These are phyloP conservation scores for Sporothrix globosa DNA, from an alignment of 2,329 filamentous ascomycete genomes.

Conservation along the genomic window DNA sequence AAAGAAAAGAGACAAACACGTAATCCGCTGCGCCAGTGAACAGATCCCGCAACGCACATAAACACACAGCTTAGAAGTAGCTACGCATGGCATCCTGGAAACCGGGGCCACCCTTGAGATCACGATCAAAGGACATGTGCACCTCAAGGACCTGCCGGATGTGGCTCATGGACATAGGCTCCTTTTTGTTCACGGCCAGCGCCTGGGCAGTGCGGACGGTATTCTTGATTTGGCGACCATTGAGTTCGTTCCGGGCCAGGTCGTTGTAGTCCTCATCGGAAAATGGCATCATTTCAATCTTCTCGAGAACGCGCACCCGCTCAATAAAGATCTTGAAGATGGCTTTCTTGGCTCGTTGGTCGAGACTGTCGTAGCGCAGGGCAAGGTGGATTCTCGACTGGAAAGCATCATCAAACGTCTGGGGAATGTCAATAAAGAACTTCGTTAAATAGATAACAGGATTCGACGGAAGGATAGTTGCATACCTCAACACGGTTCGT, in stretches of 20 bases:
- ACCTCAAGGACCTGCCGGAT: conserved; percentile 83
- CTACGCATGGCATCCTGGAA: conserved; percentile 84
- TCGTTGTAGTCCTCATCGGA: conserved; percentile 67
- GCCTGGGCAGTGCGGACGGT: conserved; percentile 81
- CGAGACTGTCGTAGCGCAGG: conserved; percentile 76
- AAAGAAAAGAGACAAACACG: neutral
- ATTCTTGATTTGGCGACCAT: conserved; percentile 80
- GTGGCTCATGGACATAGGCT: conserved; percentile 74
- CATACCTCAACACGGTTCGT: conserved; percentile 77
- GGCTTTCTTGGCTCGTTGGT: conserved; percentile 69
- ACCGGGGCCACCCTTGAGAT: conserved; percentile 78
- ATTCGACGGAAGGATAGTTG: conserved; percentile 21
- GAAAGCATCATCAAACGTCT: conserved; percentile 83
- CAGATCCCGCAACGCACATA: neutral
- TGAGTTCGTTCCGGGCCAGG: conserved; percentile 67
- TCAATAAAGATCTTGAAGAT: conserved; percentile 87
- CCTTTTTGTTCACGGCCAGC: conserved; percentile 74
- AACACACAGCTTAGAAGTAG: conserved; percentile 57
- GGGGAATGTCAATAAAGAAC: neutral
- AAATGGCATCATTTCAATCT: conserved; percentile 63
- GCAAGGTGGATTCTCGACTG: conserved; percentile 86
- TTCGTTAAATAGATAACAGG: conserved; percentile 32
- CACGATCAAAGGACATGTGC: conserved; percentile 77
- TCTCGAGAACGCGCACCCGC: conserved; percentile 68
- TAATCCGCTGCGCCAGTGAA: too few relatives aligned